Percentiles rank a stretch among this genome's conserved stretches.
Evolutionary conservation across 306 rosid species (phyloP).

Genomic region (Myrica gale): DNA sequence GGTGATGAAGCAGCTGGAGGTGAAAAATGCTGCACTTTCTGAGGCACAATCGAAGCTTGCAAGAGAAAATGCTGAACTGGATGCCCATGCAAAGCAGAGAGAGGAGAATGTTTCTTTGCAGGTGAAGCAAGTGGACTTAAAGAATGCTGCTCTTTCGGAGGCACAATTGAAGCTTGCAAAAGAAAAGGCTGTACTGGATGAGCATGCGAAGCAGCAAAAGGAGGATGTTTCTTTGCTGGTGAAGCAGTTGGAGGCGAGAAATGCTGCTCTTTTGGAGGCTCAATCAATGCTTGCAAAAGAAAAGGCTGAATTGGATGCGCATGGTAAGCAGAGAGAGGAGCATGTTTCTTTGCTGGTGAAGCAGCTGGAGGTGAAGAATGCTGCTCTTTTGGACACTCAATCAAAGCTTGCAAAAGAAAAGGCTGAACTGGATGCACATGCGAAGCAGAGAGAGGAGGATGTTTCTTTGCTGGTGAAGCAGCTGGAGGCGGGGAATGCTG

Average conservation of each 20-base stretch:
- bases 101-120: slow-evolving; percentile 40
- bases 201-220: slow-evolving; percentile 40
- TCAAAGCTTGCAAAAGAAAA: slow-evolving; percentile 38
- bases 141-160: slow-evolving; percentile 30
- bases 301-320: slow-evolving; percentile 37
- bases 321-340: slow-evolving; percentile 44
- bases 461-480: slow-evolving; percentile 46
- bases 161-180: slow-evolving; percentile 50
- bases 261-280: slow-evolving; percentile 33
- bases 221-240: slow-evolving; percentile 37
- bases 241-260: slow-evolving; percentile 60
- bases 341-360: slow-evolving; percentile 40
- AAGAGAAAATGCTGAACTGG: slow-evolving; percentile 37
- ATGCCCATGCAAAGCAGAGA: slow-evolving; percentile 34
- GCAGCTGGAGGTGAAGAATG: slow-evolving; percentile 57
- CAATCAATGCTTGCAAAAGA: slow-evolving; percentile 43
- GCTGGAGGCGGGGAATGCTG: slow-evolving; percentile 51
- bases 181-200: slow-evolving; percentile 38
- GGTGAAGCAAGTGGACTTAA: slow-evolving; percentile 61
- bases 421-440: slow-evolving; percentile 35
- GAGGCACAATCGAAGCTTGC: slow-evolving; percentile 51
- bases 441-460: slow-evolving; percentile 46
- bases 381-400: slow-evolving; percentile 37
- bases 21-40: slow-evolving; percentile 31
- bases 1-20: slow-evolving; percentile 62